These are phyloP conservation scores for Cyberlindnera nakhonratchasimensis DNA, from an alignment of 805 yeast genomes.

Conservation along the genomic window DNA sequence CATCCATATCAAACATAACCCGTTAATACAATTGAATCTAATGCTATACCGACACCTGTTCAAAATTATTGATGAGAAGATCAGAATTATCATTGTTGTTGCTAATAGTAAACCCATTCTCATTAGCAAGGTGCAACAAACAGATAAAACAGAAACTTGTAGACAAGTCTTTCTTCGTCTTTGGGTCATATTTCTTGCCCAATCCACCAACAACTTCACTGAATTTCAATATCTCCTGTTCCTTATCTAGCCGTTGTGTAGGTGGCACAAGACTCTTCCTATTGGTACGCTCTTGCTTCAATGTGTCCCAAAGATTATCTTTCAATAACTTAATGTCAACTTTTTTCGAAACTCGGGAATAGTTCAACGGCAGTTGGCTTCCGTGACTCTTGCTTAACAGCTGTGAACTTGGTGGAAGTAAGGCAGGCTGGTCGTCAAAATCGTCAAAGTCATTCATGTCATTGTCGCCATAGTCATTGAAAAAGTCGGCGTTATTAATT, in stretches of 20 bases:
- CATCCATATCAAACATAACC: no score
- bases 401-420: slow-evolving; percentile 23
- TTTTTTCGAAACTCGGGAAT: slow-evolving; percentile 70
- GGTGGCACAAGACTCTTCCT: slow-evolving; percentile 11
- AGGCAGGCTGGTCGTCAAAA: slow-evolving; percentile 27
- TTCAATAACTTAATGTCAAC: slow-evolving; percentile 77
- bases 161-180: slow-evolving; percentile 61
- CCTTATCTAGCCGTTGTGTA: background rate
- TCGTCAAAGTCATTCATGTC: slow-evolving; percentile 33
- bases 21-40: no score
- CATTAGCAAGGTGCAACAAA: slow-evolving; percentile 81
- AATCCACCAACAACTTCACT: slow-evolving; percentile 50
- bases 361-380: slow-evolving; percentile 42
- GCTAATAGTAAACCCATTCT: slow-evolving; percentile 62
- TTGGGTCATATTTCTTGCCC: slow-evolving; percentile 48
- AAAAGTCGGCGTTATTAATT: slow-evolving; percentile 38
- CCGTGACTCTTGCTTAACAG: slow-evolving; percentile 23
- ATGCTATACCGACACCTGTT: background rate
- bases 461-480: slow-evolving; percentile 34
- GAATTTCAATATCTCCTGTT: slow-evolving; percentile 30
- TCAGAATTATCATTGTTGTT: slow-evolving; percentile 33
- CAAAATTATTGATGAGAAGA: slow-evolving; percentile 14
- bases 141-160: slow-evolving; percentile 87
- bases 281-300: slow-evolving; percentile 28
- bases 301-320: slow-evolving; percentile 70